These are phyloP conservation scores for Flueggea neowawraea DNA, from an alignment of 441 rosid species.

Conservation along the genomic window DNA sequence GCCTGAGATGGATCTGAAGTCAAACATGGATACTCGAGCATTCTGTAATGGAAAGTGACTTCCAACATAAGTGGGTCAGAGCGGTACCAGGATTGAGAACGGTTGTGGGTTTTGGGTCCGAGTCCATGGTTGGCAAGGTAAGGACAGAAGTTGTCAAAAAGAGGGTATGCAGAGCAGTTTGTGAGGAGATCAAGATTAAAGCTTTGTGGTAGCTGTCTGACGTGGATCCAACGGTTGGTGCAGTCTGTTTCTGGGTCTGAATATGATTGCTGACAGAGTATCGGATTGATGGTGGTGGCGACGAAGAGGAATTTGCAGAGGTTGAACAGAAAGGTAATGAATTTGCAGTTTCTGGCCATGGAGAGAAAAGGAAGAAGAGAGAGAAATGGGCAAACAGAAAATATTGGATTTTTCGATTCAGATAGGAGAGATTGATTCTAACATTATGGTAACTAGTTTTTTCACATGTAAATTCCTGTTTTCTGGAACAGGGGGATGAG, in stretches of 20 bases:
- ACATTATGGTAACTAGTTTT: no score
- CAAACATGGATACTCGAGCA: slow-evolving; percentile 82
- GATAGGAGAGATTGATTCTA: no score
- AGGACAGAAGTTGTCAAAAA: slow-evolving; percentile 64
- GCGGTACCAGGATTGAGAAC: slow-evolving; percentile 82
- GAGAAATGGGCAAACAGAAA: no score
- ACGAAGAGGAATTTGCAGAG: slow-evolving; percentile 19
- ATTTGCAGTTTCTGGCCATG: slow-evolving; percentile 36
- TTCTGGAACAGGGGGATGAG: no score
- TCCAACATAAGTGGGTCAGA: slow-evolving; percentile 75
- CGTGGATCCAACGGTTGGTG: slow-evolving; percentile 77
- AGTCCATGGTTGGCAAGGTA: slow-evolving; percentile 79
- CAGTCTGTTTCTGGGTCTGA: slow-evolving; percentile 43
- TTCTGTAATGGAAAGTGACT: slow-evolving; percentile 72
- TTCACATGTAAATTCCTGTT: no score
- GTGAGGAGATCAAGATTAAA: slow-evolving; percentile 89
- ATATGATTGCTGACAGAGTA: slow-evolving; percentile 4
- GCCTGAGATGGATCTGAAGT: slow-evolving; percentile 70
- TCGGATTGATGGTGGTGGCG: slow-evolving; percentile 1
- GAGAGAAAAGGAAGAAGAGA: background rate
- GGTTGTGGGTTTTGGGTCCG: slow-evolving; percentile 77
- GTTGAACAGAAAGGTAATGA: slow-evolving; percentile 18
- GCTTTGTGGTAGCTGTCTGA: slow-evolving; percentile 64
- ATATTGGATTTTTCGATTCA: no score
- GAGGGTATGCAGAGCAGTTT: slow-evolving; percentile 65